Percentiles rank a stretch among this genome's conserved stretches.
Evolutionary conservation across 441 rosid species (phyloP).

Genomic region (Eutrema salsugineum): DNA sequence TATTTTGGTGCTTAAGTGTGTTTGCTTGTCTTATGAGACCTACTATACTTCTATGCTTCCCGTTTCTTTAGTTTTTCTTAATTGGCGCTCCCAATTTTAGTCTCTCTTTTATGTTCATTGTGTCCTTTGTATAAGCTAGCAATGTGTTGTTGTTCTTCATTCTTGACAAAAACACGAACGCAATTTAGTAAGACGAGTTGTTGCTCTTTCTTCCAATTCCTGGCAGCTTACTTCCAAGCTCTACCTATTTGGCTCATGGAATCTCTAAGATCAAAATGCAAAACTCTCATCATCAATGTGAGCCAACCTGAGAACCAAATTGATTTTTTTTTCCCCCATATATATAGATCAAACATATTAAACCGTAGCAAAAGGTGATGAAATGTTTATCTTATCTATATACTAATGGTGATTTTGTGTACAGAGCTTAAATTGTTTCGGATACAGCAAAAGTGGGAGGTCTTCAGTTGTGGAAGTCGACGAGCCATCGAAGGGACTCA

Average conservation of each 20-base stretch:
- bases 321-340: background rate
- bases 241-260: constrained; percentile 25
- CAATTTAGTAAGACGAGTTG: constrained; percentile 9
- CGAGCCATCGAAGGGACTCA: constrained; percentile 55
- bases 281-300: constrained; percentile 15
- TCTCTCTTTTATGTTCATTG: background rate
- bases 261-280: constrained; percentile 19
- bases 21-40: constrained; percentile 25
- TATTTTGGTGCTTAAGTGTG: constrained; percentile 3
- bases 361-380: background rate
- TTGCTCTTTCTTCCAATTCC: constrained; percentile 19
- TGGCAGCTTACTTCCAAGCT: constrained; percentile 20
- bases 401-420: background rate
- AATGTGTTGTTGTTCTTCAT: constrained; percentile 18
- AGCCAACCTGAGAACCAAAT: background rate
- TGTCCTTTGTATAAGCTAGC: background rate
- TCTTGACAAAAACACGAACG: constrained; percentile 11
- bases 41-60: background rate
- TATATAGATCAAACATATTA: background rate
- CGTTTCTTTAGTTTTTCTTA: background rate
- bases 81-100: background rate
- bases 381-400: background rate
- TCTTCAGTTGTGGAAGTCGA: constrained; percentile 35
- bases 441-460: background rate
- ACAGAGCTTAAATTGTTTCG: constrained; percentile 22